A percentile compares a stretch with the other conserved stretches of the same genome.
These are phyloP conservation scores for Clavulina sp. DNA, from an alignment of 768 basidiomycete genomes.

Conservation along the genomic window DNA sequence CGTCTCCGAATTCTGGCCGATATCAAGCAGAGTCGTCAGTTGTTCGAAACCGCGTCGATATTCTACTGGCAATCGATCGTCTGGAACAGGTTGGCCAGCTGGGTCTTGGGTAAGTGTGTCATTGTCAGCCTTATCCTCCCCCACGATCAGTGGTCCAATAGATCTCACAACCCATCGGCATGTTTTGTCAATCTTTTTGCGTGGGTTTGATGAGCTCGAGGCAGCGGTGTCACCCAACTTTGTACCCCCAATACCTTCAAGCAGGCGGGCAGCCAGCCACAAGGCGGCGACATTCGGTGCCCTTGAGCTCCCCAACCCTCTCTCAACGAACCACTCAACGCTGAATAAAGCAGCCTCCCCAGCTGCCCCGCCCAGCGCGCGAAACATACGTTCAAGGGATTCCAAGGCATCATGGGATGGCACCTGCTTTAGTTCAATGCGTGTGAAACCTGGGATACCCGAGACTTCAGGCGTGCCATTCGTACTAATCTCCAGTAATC, in stretches of 20 bases:
- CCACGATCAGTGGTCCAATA: no score
- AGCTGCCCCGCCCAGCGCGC: conserved; percentile 46
- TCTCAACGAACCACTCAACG: conserved; percentile 64
- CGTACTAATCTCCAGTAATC: conserved; percentile 11
- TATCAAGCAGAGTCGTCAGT: conserved; percentile 32
- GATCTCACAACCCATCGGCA: conserved; percentile 42
- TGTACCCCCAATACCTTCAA: conserved; percentile 51
- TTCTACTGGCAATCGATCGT: conserved; percentile 32
- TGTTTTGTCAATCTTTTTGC: conserved; percentile 39
- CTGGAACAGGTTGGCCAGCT: conserved; percentile 8
- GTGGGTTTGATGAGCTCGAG: not conserved
- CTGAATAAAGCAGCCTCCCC: conserved; percentile 56
- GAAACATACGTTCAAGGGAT: conserved; percentile 54
- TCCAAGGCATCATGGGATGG: conserved; percentile 23
- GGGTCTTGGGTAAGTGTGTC: conserved; percentile 28
- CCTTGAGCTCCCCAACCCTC: conserved; percentile 31
- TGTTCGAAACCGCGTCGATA: conserved; percentile 47
- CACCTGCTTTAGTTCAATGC: conserved; percentile 37
- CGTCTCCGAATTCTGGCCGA: conserved; percentile 15
- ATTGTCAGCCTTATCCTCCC: conserved; percentile 44
- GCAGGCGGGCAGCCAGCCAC: conserved; percentile 63
- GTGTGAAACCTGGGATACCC: conserved; percentile 32
- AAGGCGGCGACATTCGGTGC: conserved; percentile 46
- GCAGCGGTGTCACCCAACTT: conserved; percentile 23
- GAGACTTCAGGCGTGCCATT: conserved; percentile 15